phyloP scores from a whole-genome alignment of 495 filamentous ascomycete species.

The Annulohypoxylon stygium region DNA sequence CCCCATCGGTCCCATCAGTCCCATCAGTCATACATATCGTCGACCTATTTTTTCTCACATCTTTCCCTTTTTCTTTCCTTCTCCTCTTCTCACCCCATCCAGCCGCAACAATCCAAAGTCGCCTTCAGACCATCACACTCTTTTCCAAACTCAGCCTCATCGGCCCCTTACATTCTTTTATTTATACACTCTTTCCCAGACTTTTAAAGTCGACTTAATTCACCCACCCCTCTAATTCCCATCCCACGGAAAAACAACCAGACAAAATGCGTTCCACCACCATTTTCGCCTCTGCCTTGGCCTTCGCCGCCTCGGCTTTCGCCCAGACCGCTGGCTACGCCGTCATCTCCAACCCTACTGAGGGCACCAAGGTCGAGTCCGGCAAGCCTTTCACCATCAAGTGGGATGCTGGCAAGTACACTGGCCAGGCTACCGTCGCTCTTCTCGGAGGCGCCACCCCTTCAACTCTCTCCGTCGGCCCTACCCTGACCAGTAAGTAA shows the following conservation, averaged over 20 bases:
- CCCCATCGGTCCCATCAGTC: slow-evolving; percentile 14
- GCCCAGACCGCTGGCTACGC: slow-evolving; percentile 61
- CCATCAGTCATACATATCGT: slow-evolving; percentile 38
- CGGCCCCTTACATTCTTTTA: slow-evolving; percentile 41
- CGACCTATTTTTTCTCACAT: slow-evolving; percentile 19
- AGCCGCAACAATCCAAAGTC: slow-evolving; percentile 39
- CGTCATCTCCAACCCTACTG: slow-evolving; percentile 53
- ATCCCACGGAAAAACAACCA: slow-evolving; percentile 21
- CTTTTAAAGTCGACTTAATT: slow-evolving; percentile 4
- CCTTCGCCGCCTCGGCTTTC: slow-evolving; percentile 56
- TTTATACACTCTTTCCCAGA: slow-evolving; percentile 35
- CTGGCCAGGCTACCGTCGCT: slow-evolving; percentile 51
- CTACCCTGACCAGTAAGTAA: slow-evolving; percentile 57
- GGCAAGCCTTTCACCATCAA: slow-evolving; percentile 55
- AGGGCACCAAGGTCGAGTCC: slow-evolving; percentile 54
- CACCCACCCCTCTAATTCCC: slow-evolving; percentile 26
- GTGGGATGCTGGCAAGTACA: slow-evolving; percentile 47
- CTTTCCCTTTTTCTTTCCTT: slow-evolving; percentile 22
- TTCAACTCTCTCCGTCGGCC: slow-evolving; percentile 45
- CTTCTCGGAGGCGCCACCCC: slow-evolving; percentile 57
- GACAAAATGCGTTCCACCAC: slow-evolving; percentile 60
- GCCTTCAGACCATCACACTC: slow-evolving; percentile 48
- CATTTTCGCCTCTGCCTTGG: slow-evolving; percentile 58
- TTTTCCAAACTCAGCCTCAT: slow-evolving; percentile 40
- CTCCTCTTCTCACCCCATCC: slow-evolving; percentile 27